Conservation (phyloP, 306 rosid genomes). For the Biancaea sappan region DNA sequence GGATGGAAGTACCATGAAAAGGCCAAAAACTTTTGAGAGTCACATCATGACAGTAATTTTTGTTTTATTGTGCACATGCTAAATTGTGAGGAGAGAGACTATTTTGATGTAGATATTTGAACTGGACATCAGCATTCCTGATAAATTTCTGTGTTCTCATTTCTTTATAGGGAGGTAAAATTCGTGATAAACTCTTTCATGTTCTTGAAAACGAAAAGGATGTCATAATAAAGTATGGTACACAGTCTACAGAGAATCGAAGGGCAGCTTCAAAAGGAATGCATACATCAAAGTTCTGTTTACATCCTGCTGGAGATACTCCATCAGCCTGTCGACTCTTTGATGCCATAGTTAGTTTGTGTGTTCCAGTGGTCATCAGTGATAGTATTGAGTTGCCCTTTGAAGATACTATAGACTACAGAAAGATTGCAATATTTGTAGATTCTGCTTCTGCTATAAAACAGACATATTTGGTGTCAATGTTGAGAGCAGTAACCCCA, state of each 20-base stretch:
- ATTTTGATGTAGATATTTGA: slow-evolving; percentile 8
- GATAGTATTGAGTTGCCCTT: slow-evolving; percentile 88
- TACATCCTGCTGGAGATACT: slow-evolving; percentile 97
- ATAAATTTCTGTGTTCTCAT: slow-evolving; percentile 8
- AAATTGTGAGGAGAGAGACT: background rate
- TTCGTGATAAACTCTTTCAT: slow-evolving; percentile 79
- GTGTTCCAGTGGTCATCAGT: slow-evolving; percentile 83
- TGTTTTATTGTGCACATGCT: background rate
- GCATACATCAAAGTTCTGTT: slow-evolving; percentile 92
- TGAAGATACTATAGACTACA: slow-evolving; percentile 86
- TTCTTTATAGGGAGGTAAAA: slow-evolving; percentile 78
- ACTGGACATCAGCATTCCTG: background rate
- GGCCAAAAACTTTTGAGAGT: slow-evolving; percentile 1
- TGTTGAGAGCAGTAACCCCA: slow-evolving; percentile 55
- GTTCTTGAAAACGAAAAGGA: slow-evolving; percentile 71
- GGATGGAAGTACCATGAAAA: no score
- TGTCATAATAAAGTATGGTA: slow-evolving; percentile 81
- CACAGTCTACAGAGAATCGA: slow-evolving; percentile 86
- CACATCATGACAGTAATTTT: background rate
- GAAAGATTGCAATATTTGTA: slow-evolving; percentile 78
- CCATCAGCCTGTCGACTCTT: slow-evolving; percentile 96
- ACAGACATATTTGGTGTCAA: slow-evolving; percentile 64
- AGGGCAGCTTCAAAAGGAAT: slow-evolving; percentile 92
- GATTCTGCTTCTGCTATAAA: slow-evolving; percentile 66
- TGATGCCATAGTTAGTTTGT: slow-evolving; percentile 91